These are phyloP conservation scores for Biscogniauxia mediterranea DNA, from an alignment of 2,329 filamentous ascomycete species.

Conservation along the genomic window DNA sequence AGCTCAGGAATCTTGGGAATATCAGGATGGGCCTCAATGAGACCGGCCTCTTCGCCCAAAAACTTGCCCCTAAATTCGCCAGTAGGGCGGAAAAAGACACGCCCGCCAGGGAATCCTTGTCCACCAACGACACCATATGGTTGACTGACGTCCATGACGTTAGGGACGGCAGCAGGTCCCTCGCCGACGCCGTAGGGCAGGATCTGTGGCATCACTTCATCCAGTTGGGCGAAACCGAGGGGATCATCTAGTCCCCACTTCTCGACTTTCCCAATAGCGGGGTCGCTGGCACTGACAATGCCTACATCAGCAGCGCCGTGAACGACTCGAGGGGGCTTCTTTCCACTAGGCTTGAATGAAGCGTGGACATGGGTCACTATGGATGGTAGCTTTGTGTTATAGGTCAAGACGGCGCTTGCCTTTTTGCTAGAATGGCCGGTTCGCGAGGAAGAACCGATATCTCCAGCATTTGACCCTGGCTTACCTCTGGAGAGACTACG, in stretches of 20 bases:
- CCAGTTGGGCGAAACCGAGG: slow-evolving; percentile 72
- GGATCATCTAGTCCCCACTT: slow-evolving; percentile 79
- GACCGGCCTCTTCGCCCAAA: slow-evolving; percentile 59
- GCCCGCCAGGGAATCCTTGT: slow-evolving; percentile 82
- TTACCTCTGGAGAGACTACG: slow-evolving; percentile 81
- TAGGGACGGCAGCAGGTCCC: slow-evolving; percentile 75
- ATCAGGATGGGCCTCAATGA: slow-evolving; percentile 64
- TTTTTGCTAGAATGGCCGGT: slow-evolving; percentile 57
- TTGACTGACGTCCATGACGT: slow-evolving; percentile 89
- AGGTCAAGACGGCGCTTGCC: slow-evolving; percentile 74
- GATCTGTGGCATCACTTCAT: slow-evolving; percentile 72
- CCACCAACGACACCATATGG: slow-evolving; percentile 80
- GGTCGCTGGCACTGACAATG: slow-evolving; percentile 78
- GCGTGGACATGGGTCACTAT: slow-evolving; percentile 79
- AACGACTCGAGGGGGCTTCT: slow-evolving; percentile 74
- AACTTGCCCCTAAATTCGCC: slow-evolving; percentile 77
- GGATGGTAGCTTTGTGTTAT: slow-evolving; percentile 79
- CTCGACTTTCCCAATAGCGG: slow-evolving; percentile 70
- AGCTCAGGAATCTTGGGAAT: slow-evolving; percentile 74
- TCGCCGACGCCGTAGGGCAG: slow-evolving; percentile 75
- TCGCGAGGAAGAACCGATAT: slow-evolving; percentile 51
- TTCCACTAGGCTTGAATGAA: slow-evolving; percentile 65
- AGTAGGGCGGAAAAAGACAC: slow-evolving; percentile 71
- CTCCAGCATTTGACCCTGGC: slow-evolving; percentile 58
- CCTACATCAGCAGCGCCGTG: slow-evolving; percentile 81